Percentiles rank a stretch among this genome's conserved stretches.
Conservation (phyloP, 2,329 filamentous ascomycete species). For the Ploettnerulaceae sp. region DNA sequence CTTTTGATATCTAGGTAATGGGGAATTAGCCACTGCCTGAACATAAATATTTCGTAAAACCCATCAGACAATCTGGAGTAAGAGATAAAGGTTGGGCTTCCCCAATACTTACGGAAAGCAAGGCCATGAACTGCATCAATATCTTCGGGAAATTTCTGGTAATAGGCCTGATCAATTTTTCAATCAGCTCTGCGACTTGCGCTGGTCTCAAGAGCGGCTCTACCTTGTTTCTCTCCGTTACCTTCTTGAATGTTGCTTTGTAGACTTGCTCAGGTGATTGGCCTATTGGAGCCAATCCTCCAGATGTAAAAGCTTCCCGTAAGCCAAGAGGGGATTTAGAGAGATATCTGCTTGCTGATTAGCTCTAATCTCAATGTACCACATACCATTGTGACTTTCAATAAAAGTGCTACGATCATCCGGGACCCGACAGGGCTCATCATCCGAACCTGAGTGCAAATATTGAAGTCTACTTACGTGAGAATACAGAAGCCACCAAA, state of each 20-base stretch:
- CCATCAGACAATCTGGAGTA: too few relatives aligned
- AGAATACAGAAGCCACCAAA: conserved; percentile 85
- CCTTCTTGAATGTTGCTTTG: conserved; percentile 61
- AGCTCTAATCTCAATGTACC: background rate
- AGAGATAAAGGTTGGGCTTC: too few relatives aligned
- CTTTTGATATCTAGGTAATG: conserved; percentile 59
- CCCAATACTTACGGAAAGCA: conserved; percentile 7
- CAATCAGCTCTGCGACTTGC: too few relatives aligned
- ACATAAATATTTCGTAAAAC: too few relatives aligned
- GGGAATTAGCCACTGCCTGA: too few relatives aligned
- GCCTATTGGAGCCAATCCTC: conserved; percentile 75
- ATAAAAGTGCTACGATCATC: too few relatives aligned
- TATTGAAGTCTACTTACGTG: conserved; percentile 51
- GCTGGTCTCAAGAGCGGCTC: too few relatives aligned
- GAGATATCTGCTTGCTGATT: conserved; percentile 39
- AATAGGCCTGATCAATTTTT: conserved; percentile 49
- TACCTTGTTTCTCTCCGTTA: conserved; percentile 61
- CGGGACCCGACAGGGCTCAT: background rate
- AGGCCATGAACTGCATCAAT: conserved; percentile 55
- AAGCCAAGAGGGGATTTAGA: conserved; percentile 74
- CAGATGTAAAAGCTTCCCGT: conserved; percentile 77
- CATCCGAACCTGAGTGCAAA: background rate
- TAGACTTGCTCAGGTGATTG: conserved; percentile 72
- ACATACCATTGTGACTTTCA: background rate
- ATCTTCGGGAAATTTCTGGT: conserved; percentile 81